Conservation (phyloP, 805 yeast species). For the Lachancea sp. region DNA sequence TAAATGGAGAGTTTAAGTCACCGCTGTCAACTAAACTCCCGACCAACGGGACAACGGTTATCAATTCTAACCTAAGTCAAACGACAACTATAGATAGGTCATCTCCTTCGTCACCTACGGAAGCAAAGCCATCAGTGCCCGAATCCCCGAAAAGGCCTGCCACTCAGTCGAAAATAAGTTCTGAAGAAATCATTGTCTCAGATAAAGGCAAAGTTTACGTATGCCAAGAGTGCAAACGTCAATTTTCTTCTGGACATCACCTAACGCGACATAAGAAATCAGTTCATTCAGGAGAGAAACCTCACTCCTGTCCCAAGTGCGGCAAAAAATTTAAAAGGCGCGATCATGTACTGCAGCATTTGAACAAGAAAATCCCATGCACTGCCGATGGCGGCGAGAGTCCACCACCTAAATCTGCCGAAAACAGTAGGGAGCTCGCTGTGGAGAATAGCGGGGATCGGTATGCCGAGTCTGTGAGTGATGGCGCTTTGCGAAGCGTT, state of each 20-base stretch:
- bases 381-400: constrained; percentile 5
- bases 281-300: constrained; percentile 35
- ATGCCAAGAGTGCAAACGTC: constrained; percentile 33
- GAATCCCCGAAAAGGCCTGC: constrained; percentile 8
- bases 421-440: background rate
- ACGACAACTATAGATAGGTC: constrained; percentile 17
- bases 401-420: background rate
- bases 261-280: constrained; percentile 35
- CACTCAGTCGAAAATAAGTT: constrained; percentile 26
- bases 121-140: constrained; percentile 5
- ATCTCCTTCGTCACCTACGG: constrained; percentile 12
- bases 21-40: constrained; percentile 20
- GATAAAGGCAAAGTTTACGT: constrained; percentile 33
- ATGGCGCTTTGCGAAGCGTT: constrained; percentile 2
- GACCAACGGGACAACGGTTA: constrained; percentile 17
- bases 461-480: constrained; percentile 1
- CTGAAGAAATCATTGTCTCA: constrained; percentile 29
- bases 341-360: constrained; percentile 34
- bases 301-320: constrained; percentile 34
- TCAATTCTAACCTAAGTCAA: constrained; percentile 17
- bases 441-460: background rate
- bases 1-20: constrained; percentile 20
- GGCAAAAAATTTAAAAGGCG: constrained; percentile 34
- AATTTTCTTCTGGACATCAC: constrained; percentile 35
- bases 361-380: constrained; percentile 34